Evolutionary conservation across 768 basidiomycete genomes (phyloP), one percentile per base, ranked within the genome.

Genomic region (Thelephora ganbajun): DNA sequence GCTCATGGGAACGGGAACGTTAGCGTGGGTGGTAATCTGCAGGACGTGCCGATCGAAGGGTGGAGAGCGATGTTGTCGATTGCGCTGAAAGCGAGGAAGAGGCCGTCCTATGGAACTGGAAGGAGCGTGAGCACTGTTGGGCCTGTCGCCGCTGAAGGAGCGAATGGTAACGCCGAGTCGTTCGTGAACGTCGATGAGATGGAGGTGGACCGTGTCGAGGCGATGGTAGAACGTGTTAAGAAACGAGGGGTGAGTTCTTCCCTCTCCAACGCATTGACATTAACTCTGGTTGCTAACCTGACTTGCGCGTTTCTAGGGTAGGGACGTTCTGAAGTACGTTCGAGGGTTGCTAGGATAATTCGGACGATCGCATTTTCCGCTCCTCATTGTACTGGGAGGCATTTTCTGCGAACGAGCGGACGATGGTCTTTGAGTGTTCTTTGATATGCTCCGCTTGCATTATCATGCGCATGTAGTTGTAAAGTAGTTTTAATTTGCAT

Each of bases 191-290:
- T 47, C 35, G 50, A 20, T 12, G 53, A 42, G 23, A 13, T 14
- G 50, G 69, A 72, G 20, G 56, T 68, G 20, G 64, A 69, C 51
- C 64, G 67, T 14, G 80, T 88, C 33, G 78, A 78, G 51, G 77
- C 77, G 30, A 86, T 91, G 81, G 75, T 90, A 5, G 72, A 74
- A 12, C 78, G 74, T 4, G 87, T 89, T 5, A 91, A 91, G 63
- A 70, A 61, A 39, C 72, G 69, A 45, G 88, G 87, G 54, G 85
- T 88, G 59, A 55, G 80, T 73, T 6, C 35, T 51, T n/a, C 49
- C 16, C 19, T 47, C 9, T 37, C 20, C 1, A n/a, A n/a, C n/a
- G 43, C 41, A 14, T 19, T 43, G 39, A n/a, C 23, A 19, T 20
- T 18, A 22, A 23, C 48, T 42, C 16, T 34, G 42, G 35, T n/a